Percentiles rank a stretch among this genome's conserved stretches.
phyloP scores from a whole-genome alignment of 2,329 filamentous ascomycete species.

The Colletotrichum euphorbiae region DNA sequence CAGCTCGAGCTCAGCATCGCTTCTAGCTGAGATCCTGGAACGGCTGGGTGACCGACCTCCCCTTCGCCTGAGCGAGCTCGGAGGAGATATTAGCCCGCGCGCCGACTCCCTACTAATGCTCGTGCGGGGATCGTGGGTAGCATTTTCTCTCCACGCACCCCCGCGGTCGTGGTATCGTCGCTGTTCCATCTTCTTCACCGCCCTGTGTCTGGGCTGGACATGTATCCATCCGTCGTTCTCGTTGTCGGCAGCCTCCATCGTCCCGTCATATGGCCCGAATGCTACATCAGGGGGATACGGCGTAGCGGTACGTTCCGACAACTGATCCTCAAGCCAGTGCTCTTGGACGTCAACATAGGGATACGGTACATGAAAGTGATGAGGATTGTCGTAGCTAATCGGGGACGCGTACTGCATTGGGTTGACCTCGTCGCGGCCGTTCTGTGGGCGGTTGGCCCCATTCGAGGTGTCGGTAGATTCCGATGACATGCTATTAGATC shows the following conservation, averaged over 20 bases:
- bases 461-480: constrained; percentile 54
- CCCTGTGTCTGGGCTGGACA: constrained; percentile 52
- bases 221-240: constrained; percentile 45
- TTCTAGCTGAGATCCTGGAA: constrained; percentile 48
- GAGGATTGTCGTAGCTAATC: constrained; percentile 47
- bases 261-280: not conserved
- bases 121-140: constrained; percentile 54
- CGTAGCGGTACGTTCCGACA: constrained; percentile 44
- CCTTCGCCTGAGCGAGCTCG: constrained; percentile 35
- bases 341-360: constrained; percentile 16
- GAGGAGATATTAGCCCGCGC: constrained; percentile 48
- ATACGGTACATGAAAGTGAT: constrained; percentile 54
- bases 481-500: constrained; percentile 59
- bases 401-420: constrained; percentile 49
- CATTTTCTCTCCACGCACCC: constrained; percentile 57
- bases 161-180: constrained; percentile 57
- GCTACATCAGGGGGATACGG: constrained; percentile 39
- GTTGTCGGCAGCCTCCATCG: not conserved
- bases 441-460: constrained; percentile 44
- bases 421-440: constrained; percentile 43
- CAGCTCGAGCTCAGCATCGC: constrained; percentile 57
- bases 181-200: constrained; percentile 52
- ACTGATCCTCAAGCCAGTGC: constrained; percentile 33
- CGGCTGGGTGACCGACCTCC: constrained; percentile 44
- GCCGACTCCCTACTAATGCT: constrained; percentile 56